These are phyloP conservation scores for Aspergillus bombycis DNA, from an alignment of 2,329 filamentous ascomycete genomes.

Conservation along the genomic window DNA sequence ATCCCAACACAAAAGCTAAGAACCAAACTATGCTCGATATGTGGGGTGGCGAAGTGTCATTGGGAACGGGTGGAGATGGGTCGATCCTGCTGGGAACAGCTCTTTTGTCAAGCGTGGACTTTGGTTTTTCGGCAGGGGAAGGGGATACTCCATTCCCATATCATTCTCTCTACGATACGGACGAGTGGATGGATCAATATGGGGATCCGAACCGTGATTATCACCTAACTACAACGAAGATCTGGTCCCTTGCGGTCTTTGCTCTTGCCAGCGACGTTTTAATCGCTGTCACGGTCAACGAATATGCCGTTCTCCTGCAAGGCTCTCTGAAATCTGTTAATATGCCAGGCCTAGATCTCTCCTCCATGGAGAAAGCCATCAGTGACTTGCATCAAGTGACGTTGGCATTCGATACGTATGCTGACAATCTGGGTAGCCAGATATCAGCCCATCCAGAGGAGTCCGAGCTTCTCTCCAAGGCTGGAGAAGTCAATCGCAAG, in stretches of 20 bases:
- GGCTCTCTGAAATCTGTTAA: not conserved
- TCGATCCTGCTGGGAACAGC: not conserved
- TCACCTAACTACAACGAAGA: not conserved
- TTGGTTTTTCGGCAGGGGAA: not conserved
- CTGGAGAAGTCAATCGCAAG: not conserved
- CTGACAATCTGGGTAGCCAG: not conserved
- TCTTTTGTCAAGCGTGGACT: not conserved
- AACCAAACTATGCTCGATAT: not conserved
- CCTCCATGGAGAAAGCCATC: not conserved
- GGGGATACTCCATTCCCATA: not conserved
- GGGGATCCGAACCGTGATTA: not conserved
- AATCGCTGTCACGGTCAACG: not conserved
- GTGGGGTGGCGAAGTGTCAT: not conserved
- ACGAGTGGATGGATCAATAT: not conserved
- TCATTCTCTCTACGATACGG: not conserved
- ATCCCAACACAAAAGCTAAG: not conserved
- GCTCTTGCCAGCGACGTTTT: not conserved
- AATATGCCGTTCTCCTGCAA: not conserved
- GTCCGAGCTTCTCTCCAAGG: not conserved
- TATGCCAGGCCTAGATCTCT: not conserved
- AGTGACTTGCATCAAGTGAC: not conserved
- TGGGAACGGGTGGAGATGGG: not conserved
- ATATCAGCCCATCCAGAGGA: not conserved
- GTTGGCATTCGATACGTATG: not conserved
- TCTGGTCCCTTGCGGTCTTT: not conserved